Percentiles rank a stretch among this genome's conserved stretches.
These are phyloP conservation scores for Phytophthora litchii DNA, from an alignment of 352 stramenopile species.

Conservation along the genomic window DNA sequence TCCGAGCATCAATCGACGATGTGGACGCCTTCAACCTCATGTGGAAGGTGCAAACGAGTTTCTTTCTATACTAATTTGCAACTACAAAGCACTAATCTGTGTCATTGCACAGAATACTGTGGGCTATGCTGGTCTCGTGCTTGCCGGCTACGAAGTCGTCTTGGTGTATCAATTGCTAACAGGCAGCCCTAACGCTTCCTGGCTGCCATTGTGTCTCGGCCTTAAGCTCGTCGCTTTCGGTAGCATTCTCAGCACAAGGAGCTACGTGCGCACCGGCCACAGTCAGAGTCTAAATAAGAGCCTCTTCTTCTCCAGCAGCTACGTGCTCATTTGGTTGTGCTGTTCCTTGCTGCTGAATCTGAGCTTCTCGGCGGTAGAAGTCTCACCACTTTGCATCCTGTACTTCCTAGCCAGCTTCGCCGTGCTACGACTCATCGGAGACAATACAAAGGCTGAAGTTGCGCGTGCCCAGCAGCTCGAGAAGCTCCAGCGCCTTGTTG, in stretches of 20 bases:
- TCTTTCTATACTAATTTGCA: not conserved
- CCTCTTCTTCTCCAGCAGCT: slow-evolving; percentile 42
- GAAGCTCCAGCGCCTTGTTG: slow-evolving; percentile 49
- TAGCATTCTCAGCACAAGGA: slow-evolving; percentile 43
- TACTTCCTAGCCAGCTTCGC: slow-evolving; percentile 44
- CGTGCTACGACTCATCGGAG: slow-evolving; percentile 44
- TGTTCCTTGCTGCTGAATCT: slow-evolving; percentile 31
- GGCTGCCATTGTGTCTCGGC: slow-evolving; percentile 33
- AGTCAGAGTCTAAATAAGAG: slow-evolving; percentile 27
- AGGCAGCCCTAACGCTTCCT: slow-evolving; percentile 3
- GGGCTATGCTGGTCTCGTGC: slow-evolving; percentile 41
- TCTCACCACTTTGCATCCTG: slow-evolving; percentile 44
- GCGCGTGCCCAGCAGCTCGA: slow-evolving; percentile 56
- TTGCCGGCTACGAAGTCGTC: slow-evolving; percentile 50
- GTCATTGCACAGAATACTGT: slow-evolving; percentile 36
- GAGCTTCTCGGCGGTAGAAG: slow-evolving; percentile 44
- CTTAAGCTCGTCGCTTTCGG: slow-evolving; percentile 50
- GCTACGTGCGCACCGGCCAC: slow-evolving; percentile 41
- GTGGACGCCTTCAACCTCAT: slow-evolving; percentile 52
- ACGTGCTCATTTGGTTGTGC: slow-evolving; percentile 46
- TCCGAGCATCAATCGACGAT: slow-evolving; percentile 49
- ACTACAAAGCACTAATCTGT: too few relatives aligned
- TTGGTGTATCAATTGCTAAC: slow-evolving; percentile 43
- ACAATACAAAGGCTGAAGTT: slow-evolving; percentile 59
- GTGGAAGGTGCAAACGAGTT: slow-evolving; percentile 39